Percentiles rank a stretch among this genome's conserved stretches.
Conservation (phyloP, 1,284 basidiomycete species). For the Boletus mariae region DNA sequence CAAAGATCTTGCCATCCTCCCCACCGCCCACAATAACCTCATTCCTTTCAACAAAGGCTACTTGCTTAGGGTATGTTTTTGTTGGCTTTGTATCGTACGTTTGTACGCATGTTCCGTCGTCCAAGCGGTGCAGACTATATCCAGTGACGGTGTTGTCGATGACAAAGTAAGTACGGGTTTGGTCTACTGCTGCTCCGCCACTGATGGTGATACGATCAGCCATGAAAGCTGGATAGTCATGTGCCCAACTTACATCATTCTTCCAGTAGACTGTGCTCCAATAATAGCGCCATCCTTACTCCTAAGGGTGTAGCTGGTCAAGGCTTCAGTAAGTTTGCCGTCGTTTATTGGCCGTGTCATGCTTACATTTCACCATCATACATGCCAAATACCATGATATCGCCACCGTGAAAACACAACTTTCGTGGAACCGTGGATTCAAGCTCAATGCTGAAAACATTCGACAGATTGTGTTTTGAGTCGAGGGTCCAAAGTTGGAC, state of each 20-base stretch:
- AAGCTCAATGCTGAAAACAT: neutral
- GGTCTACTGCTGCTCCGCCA: neutral
- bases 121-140: neutral
- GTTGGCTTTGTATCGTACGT: neutral
- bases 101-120: neutral
- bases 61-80: neutral
- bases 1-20: neutral
- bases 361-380: constrained; percentile 9
- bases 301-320: too few species aligned
- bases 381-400: neutral
- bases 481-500: neutral
- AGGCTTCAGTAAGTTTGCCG: too few species aligned
- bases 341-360: neutral
- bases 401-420: neutral
- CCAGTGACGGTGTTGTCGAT: neutral
- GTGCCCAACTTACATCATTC: too few species aligned
- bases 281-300: too few species aligned
- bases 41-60: neutral
- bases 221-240: too few species aligned
- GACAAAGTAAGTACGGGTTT: neutral
- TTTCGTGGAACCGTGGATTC: too few species aligned
- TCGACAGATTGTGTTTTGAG: neutral
- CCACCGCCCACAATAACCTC: neutral
- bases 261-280: too few species aligned
- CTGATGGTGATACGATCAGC: too few species aligned